Base-by-base conservation (phyloP, 768 basidiomycete species). In the Ephemerocybe angulata region DNA sequence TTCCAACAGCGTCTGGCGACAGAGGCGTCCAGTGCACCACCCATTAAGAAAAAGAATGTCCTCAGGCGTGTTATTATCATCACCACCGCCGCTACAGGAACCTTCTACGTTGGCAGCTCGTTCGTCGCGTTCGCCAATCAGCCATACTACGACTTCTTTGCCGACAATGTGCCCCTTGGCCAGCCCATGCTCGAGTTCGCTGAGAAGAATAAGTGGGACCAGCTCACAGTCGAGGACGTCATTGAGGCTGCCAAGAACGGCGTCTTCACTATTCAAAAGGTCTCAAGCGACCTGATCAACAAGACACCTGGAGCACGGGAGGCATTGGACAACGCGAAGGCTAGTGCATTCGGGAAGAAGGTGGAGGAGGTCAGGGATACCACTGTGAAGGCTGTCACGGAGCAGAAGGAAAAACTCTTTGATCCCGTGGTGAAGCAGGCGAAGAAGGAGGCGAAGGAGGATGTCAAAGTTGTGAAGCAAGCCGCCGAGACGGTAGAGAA, bases 131-230 rank as follows among this genome's bases (percentile, higher is more conserved):
- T 88, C 74, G 81, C 87, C 63, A 85, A 82, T 69, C 87, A 86
- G 60, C 68, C 75, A 2, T 97, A 95, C 75, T 85, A 89, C 65
- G 88, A 95, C 60, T 79, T 96, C 67, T 97, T 97, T 76, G 79
- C 84, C 53, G 82, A 86, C 62, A 76, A 81, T 40, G 84, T 94
- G 52, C 95, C 95, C 2, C 77, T 90, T 35, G 93, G 86, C 27
- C 81, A 87, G 58, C 65, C 80, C 17, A 76, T 95, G 69, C 76
- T 95, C 37, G 87, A 94, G 55, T 93, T 84, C 64, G 89, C 88
- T 10, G 92, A 97, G 64, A 76, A 80, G 27, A 75, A 84, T 54
- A 79, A 84, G 13, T 94, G 91, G 90, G 89, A 94, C 62, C 81
- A 77, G 5, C 71, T 91, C 57, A 90, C 90, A 29, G 56, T 83